These are phyloP conservation scores for Aspergillus intermedius DNA, from an alignment of 2,329 filamentous ascomycete species.

Conservation along the genomic window DNA sequence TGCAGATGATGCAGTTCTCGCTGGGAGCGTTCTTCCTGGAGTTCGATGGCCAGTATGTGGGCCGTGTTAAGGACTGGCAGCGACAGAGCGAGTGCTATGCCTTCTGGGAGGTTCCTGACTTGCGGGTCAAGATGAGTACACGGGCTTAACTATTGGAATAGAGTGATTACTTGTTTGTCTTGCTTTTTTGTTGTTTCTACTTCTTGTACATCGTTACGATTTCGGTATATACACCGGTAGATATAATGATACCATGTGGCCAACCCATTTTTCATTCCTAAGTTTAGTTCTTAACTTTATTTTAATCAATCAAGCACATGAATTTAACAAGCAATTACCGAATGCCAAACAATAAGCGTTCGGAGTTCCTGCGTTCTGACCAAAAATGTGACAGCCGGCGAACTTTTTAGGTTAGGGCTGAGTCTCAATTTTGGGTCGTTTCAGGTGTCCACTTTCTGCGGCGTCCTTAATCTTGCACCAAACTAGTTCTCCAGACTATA, in stretches of 20 bases:
- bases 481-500: too few relatives aligned
- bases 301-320: too few relatives aligned
- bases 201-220: background rate
- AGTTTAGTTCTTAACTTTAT: too few relatives aligned
- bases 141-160: slow-evolving; percentile 1
- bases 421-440: background rate
- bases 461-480: background rate
- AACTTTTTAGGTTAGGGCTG: background rate
- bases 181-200: background rate
- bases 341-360: background rate
- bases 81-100: slow-evolving; percentile 19
- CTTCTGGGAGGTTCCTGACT: slow-evolving; percentile 20
- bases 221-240: background rate
- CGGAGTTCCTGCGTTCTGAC: background rate
- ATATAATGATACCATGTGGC: too few relatives aligned
- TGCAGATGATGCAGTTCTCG: slow-evolving; percentile 20
- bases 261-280: too few relatives aligned
- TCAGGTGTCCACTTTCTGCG: background rate
- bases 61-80: slow-evolving; percentile 17
- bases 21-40: slow-evolving; percentile 18
- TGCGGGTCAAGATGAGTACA: slow-evolving; percentile 12
- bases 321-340: background rate
- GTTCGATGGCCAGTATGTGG: slow-evolving; percentile 19
- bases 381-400: background rate
- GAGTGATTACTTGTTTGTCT: background rate